These are phyloP conservation scores for Colletotrichum australisinense DNA, from an alignment of 2,329 filamentous ascomycete species.

Conservation along the genomic window DNA sequence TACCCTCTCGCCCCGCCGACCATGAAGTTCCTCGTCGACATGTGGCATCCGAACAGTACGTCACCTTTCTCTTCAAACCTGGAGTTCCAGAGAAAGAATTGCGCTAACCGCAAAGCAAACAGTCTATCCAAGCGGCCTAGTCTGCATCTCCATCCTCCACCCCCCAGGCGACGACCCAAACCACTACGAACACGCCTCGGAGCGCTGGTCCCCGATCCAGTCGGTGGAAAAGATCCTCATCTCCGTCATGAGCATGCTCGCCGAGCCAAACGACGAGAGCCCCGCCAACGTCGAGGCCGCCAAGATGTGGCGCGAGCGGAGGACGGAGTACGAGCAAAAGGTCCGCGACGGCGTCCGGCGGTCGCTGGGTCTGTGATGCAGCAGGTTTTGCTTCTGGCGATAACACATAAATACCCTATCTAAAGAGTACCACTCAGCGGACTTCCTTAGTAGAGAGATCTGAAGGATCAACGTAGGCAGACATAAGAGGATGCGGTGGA, in stretches of 20 bases:
- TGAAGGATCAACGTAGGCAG: not conserved
- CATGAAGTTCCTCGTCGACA: slow-evolving; percentile 94
- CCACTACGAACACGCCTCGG: slow-evolving; percentile 95
- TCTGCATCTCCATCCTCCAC: slow-evolving; percentile 98
- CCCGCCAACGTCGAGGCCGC: slow-evolving; percentile 96
- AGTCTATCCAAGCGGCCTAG: slow-evolving; percentile 93
- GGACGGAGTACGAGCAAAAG: slow-evolving; percentile 85
- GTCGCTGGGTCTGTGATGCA: slow-evolving; percentile 75
- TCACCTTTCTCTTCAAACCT: not conserved
- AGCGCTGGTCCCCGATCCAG: slow-evolving; percentile 97
- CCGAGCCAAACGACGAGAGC: slow-evolving; percentile 96
- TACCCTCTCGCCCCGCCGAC: slow-evolving; percentile 96
- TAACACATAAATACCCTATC: too few relatives aligned
- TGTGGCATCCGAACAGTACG: slow-evolving; percentile 96
- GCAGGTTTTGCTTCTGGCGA: too few relatives aligned
- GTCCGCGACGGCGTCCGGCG: slow-evolving; percentile 86
- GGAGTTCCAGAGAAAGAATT: too few relatives aligned
- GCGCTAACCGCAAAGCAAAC: slow-evolving; percentile 1
- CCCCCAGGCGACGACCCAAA: slow-evolving; percentile 97
- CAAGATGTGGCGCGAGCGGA: slow-evolving; percentile 92
- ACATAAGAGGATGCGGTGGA: not conserved
- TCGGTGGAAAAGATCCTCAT: slow-evolving; percentile 98
- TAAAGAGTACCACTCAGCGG: too few relatives aligned
- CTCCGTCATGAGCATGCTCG: slow-evolving; percentile 97
- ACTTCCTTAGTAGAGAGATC: too few relatives aligned